Percentiles rank a stretch among this genome's conserved stretches.
Evolutionary conservation across 208 protist genomes (phyloP).

Genomic region (Leishmania martiniquensis): DNA sequence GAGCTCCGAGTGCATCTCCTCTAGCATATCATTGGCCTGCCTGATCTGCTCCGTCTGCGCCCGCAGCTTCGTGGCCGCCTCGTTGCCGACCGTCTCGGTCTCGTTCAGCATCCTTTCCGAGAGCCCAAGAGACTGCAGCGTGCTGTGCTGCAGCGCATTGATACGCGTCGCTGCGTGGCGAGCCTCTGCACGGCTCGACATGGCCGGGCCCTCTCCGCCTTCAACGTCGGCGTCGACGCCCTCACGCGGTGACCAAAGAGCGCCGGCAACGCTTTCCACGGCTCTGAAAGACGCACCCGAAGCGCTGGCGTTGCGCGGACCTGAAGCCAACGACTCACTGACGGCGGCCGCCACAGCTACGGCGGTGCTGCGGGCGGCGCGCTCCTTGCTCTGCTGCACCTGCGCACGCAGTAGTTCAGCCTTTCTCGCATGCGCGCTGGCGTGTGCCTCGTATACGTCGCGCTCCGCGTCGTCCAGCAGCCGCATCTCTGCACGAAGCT

Average conservation of each 20-base stretch:
- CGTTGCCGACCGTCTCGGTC: slow-evolving; percentile 65
- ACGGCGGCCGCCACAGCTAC: neutral
- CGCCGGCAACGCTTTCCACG: slow-evolving; percentile 10
- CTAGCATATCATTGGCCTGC: slow-evolving; percentile 57
- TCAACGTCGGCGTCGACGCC: slow-evolving; percentile 12
- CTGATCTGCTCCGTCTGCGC: slow-evolving; percentile 82
- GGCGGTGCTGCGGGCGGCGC: slow-evolving; percentile 9
- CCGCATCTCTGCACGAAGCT: slow-evolving; percentile 66
- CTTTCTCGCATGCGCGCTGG: slow-evolving; percentile 26
- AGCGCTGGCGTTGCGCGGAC: neutral
- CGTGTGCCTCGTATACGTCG: slow-evolving; percentile 26
- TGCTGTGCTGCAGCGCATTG: slow-evolving; percentile 56
- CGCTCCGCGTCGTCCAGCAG: slow-evolving; percentile 49
- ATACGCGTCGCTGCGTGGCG: slow-evolving; percentile 42
- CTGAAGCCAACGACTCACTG: neutral
- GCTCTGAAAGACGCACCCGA: neutral
- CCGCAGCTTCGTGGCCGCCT: slow-evolving; percentile 63
- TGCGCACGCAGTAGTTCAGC: slow-evolving; percentile 27
- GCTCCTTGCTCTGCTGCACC: slow-evolving; percentile 30
- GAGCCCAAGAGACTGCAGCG: slow-evolving; percentile 56
- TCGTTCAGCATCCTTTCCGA: slow-evolving; percentile 72
- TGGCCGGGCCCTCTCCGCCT: slow-evolving; percentile 31
- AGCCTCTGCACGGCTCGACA: slow-evolving; percentile 37
- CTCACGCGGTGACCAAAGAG: slow-evolving; percentile 24
- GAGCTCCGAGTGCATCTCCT: slow-evolving; percentile 54